Evolutionary conservation across 129 eudicot species (phyloP).

Genomic region (Mikania micrantha): DNA sequence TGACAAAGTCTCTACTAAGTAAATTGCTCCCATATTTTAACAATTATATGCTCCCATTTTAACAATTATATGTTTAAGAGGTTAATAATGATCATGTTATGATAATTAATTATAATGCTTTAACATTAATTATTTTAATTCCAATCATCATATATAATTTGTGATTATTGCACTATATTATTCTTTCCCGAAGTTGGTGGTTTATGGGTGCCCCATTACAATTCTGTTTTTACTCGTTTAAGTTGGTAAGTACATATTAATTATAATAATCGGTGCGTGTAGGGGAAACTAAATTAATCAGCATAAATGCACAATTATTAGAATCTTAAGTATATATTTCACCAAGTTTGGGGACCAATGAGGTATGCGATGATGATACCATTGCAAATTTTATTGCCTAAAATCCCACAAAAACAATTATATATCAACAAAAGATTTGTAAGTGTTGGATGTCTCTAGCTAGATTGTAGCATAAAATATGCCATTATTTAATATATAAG

Average conservation of each 20-base stretch:
- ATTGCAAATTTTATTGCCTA: constrained; percentile 3
- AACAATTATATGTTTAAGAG: no score
- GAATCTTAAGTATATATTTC: constrained; percentile 7
- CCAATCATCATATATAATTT: not conserved
- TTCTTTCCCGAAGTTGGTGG: constrained; percentile 12
- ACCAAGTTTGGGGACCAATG: constrained; percentile 21
- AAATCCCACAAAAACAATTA: not conserved
- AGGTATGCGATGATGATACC: constrained; percentile 8
- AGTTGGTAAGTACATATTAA: not conserved
- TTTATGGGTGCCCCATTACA: constrained; percentile 16
- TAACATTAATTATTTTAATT: not conserved
- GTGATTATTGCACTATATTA: not conserved
- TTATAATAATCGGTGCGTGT: no score
- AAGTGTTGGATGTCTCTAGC: not conserved
- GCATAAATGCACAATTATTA: constrained; percentile 14
- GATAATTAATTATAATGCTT: not conserved
- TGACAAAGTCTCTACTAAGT: no score
- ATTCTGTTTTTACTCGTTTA: constrained; percentile 12
- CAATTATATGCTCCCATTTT: no score
- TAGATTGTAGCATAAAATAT: constrained; percentile 1
- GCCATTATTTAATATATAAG: not conserved
- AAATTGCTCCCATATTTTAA: no score
- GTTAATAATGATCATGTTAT: no score
- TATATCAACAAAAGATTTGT: not conserved
- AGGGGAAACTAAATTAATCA: not conserved